Percentiles rank a stretch among this genome's conserved stretches.
phyloP scores from a whole-genome alignment of 306 rosid species.

The Acmispon strigosus region DNA sequence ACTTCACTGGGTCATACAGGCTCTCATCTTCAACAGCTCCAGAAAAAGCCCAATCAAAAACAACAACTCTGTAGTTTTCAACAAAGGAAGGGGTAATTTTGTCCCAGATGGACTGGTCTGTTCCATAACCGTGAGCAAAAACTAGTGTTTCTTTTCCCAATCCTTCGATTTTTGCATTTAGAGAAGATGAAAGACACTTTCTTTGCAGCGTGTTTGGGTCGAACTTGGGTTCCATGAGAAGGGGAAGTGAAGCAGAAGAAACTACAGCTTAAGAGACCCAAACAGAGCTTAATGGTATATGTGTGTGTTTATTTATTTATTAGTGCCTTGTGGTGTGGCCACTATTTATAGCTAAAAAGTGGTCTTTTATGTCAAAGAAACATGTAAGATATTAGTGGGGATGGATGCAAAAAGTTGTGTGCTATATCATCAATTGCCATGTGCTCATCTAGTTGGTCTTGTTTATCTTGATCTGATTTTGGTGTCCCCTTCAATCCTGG shows the following conservation, averaged over 20 bases:
- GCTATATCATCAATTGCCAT: background rate
- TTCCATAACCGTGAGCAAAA: constrained; percentile 82
- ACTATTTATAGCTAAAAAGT: constrained; percentile 22
- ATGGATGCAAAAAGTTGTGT: background rate
- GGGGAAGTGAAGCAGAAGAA: background rate
- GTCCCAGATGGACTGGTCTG: constrained; percentile 85
- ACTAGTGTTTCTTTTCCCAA: constrained; percentile 46
- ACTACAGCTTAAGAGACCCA: background rate
- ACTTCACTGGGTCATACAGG: constrained; percentile 49
- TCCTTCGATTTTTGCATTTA: constrained; percentile 50
- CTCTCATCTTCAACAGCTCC: constrained; percentile 39
- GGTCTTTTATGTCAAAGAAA: background rate
- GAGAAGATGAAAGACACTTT: constrained; percentile 23
- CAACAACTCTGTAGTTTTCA: constrained; percentile 31
- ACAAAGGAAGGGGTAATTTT: constrained; percentile 48
- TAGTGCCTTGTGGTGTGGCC: background rate
- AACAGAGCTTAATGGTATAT: background rate
- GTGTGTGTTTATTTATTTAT: constrained; percentile 18
- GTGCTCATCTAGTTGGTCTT: background rate
- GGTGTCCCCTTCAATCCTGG: background rate
- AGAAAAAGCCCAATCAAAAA: constrained; percentile 83
- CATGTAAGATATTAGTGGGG: background rate
- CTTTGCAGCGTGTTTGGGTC: constrained; percentile 29
- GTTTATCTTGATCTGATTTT: background rate
- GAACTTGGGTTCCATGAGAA: background rate